These are phyloP conservation scores for Kwoniella shandongensis DNA, from an alignment of 768 basidiomycete species.

Conservation along the genomic window DNA sequence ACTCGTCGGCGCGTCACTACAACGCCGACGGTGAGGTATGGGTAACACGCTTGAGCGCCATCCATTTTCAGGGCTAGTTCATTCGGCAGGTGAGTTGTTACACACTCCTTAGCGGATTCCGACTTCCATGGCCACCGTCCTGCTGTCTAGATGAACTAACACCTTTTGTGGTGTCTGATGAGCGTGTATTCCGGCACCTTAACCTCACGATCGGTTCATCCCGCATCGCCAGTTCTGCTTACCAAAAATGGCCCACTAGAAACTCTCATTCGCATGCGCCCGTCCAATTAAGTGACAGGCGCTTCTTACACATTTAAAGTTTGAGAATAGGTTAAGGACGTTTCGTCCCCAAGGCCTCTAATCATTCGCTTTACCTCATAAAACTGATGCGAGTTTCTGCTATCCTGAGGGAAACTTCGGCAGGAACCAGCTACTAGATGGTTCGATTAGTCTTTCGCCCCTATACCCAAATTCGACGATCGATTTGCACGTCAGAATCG, in stretches of 20 bases:
- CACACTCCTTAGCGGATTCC: slow-evolving; percentile 82
- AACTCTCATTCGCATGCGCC: slow-evolving; percentile 62
- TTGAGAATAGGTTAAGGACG: slow-evolving; percentile 81
- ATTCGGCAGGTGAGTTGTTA: slow-evolving; percentile 88
- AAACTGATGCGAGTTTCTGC: slow-evolving; percentile 64
- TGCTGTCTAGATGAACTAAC: slow-evolving; percentile 86
- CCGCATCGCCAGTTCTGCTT: slow-evolving; percentile 54
- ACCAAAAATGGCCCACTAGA: slow-evolving; percentile 67
- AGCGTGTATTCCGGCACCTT: slow-evolving; percentile 67
- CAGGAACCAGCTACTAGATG: slow-evolving; percentile 91
- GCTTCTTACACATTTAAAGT: slow-evolving; percentile 51
- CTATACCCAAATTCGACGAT: slow-evolving; percentile 94
- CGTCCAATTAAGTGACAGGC: slow-evolving; percentile 57
- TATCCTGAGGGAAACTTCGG: slow-evolving; percentile 82
- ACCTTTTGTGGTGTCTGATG: slow-evolving; percentile 83
- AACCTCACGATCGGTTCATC: slow-evolving; percentile 72
- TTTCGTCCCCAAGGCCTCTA: slow-evolving; percentile 86
- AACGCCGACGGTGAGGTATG: slow-evolving; percentile 77
- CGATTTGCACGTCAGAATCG: slow-evolving; percentile 96
- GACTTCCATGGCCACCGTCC: slow-evolving; percentile 85
- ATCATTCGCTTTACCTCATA: slow-evolving; percentile 71
- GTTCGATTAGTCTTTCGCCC: slow-evolving; percentile 94
- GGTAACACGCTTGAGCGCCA: slow-evolving; percentile 84
- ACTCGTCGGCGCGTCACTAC: slow-evolving; percentile 64
- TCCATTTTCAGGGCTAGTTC: slow-evolving; percentile 89